Evolutionary conservation across 2,329 filamentous ascomycete species (phyloP), one percentile per base, ranked within the genome.

Genomic region (Sordariomycetes sp.): DNA sequence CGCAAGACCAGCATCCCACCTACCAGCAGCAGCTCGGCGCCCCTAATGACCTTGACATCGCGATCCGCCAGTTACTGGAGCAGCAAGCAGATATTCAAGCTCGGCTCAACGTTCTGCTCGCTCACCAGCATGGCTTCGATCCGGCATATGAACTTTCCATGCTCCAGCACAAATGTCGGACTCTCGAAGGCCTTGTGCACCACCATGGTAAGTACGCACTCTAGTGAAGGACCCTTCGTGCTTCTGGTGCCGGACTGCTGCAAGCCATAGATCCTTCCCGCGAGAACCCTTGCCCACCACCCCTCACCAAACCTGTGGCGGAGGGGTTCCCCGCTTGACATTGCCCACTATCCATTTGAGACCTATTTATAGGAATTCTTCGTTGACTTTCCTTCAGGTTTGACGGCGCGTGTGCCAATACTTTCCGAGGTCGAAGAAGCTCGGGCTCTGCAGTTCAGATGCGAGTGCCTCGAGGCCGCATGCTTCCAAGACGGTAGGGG

Each of bases 391-490:
- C 6, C 11, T 17, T 25, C 41, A 55, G 50, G 49, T 40, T 45
- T 50, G 35, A 26, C 44, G 17, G 48, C 50, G 31, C 47, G 42
- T 40, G 48, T 67, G 31, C 63, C 65, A 17, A 54, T 61, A 41
- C 51, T 73, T 35, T 75, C 69, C 34, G 68, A 73, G 41, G 59
- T 65, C 17, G 72, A 76, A 50, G 72, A 76, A 49, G 72, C 72
- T 18, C 62, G 72, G 36, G 59, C 63, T 24, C 53, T 75, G 34
- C 72, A 76, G 48, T 72, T 75, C 45, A 66, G 66, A 42, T 75
- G 71, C 53, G 72, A 76, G 53, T 72, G 68, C 49, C 65, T 76
- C 35, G 70, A 75, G 46, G 59, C 58, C 33, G 64, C 63, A 36
- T 68, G 70, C 45, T 49, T 70, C 34, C 50, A 55, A 38, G 32